A percentile compares a stretch with the other conserved stretches of the same genome.
phyloP scores from a whole-genome alignment of 176 grass and related monocot species.

The Triticum turgidum region DNA sequence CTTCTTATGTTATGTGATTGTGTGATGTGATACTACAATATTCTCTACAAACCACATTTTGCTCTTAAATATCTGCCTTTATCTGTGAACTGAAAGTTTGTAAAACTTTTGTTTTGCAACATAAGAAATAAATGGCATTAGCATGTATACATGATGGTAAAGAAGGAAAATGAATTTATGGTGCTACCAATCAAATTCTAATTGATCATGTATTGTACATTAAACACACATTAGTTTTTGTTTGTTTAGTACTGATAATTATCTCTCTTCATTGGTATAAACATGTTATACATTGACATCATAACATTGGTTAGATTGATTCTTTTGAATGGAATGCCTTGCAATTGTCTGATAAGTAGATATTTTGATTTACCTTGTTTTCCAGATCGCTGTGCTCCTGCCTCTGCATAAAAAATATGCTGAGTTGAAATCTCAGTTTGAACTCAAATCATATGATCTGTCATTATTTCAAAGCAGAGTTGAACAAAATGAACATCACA shows the following conservation, averaged over 20 bases:
- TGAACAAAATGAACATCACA: constrained; percentile 97
- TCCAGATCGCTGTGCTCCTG: constrained; percentile 64
- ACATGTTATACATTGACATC: background rate
- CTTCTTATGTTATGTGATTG: constrained; percentile 8
- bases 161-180: background rate
- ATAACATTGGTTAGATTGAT: background rate
- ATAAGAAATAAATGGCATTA: constrained; percentile 5
- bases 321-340: constrained; percentile 2
- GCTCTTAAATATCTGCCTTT: background rate
- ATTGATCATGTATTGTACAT: background rate
- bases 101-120: background rate
- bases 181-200: constrained; percentile 1
- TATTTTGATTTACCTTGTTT: constrained; percentile 31
- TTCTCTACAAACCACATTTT: constrained; percentile 3
- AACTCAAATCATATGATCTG: constrained; percentile 94
- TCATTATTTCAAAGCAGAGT: constrained; percentile 90
- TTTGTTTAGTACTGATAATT: background rate
- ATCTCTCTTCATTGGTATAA: constrained; percentile 1
- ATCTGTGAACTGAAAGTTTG: constrained; percentile 5
- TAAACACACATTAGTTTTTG: background rate
- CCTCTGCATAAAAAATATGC: constrained; percentile 67
- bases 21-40: background rate
- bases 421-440: constrained; percentile 80
- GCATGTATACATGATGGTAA: background rate
- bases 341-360: background rate